Percentiles rank a stretch among this genome's conserved stretches.
Conservation (phyloP, 108 stramenopile genomes). For the Skeletonema menzelii region DNA sequence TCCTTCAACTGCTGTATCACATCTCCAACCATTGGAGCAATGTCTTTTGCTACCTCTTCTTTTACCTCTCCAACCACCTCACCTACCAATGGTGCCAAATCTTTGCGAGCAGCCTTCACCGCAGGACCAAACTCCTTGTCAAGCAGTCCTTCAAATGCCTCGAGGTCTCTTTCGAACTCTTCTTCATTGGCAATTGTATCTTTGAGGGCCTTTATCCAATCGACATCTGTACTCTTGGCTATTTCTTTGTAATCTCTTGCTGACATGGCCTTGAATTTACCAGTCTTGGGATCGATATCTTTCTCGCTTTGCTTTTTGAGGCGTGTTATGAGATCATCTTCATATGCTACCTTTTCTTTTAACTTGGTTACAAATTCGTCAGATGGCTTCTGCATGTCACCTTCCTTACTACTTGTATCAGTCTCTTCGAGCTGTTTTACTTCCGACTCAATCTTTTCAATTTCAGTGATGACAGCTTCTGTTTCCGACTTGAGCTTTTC, state of each 20-base stretch:
- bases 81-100: slow-evolving; percentile 25
- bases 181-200: slow-evolving; percentile 42
- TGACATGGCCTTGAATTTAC: slow-evolving; percentile 49
- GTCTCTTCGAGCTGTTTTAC: slow-evolving; percentile 19
- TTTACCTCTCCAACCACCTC: slow-evolving; percentile 18
- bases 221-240: slow-evolving; percentile 24
- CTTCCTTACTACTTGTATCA: neutral
- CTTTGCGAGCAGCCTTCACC: slow-evolving; percentile 35
- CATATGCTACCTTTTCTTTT: slow-evolving; percentile 40
- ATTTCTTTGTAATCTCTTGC: slow-evolving; percentile 31
- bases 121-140: slow-evolving; percentile 37
- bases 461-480: slow-evolving; percentile 36
- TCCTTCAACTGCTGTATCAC: slow-evolving; percentile 30
- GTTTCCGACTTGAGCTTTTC: slow-evolving; percentile 45
- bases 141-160: slow-evolving; percentile 43
- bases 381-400: slow-evolving; percentile 12
- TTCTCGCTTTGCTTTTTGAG: slow-evolving; percentile 39
- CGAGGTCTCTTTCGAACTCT: slow-evolving; percentile 40
- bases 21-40: slow-evolving; percentile 20
- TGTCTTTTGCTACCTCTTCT: slow-evolving; percentile 10
- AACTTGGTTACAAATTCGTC: slow-evolving; percentile 42
- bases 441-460: slow-evolving; percentile 42
- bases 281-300: slow-evolving; percentile 44
- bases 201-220: slow-evolving; percentile 39
- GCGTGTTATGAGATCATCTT: slow-evolving; percentile 45